A percentile compares a stretch with the other conserved stretches of the same genome.
phyloP scores from a whole-genome alignment of 2,329 filamentous ascomycete genomes.

The Orbilia brochopaga region DNA sequence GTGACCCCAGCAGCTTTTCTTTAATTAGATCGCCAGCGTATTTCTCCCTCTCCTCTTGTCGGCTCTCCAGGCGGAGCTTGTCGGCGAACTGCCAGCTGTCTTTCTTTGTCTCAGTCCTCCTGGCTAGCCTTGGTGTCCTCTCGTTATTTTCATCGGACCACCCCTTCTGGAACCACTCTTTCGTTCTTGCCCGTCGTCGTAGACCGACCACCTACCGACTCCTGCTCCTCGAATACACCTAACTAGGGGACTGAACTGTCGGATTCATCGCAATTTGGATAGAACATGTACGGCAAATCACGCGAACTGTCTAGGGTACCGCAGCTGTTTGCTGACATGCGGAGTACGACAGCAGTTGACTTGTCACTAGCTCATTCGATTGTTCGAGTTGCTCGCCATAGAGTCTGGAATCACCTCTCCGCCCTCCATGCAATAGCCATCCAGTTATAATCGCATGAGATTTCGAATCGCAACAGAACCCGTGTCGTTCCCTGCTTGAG shows the following conservation, averaged over 20 bases:
- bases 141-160: conserved; percentile 41
- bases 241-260: conserved; percentile 8
- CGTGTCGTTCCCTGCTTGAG: conserved; percentile 5
- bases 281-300: conserved; percentile 17
- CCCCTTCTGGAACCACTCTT: conserved; percentile 37
- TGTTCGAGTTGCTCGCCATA: conserved; percentile 34
- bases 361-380: conserved; percentile 50
- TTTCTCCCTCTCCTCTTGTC: conserved; percentile 7
- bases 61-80: conserved; percentile 39
- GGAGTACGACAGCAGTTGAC: conserved; percentile 46
- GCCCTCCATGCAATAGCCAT: conserved; percentile 13
- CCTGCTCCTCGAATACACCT: conserved; percentile 11
- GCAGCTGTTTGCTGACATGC: conserved; percentile 45
- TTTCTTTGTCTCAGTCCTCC: conserved; percentile 16
- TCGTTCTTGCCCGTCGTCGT: conserved; percentile 35
- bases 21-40: background rate
- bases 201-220: conserved; percentile 39
- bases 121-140: conserved; percentile 22
- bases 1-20: background rate
- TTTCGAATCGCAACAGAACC: conserved; percentile 31
- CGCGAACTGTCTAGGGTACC: conserved; percentile 31
- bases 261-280: conserved; percentile 28
- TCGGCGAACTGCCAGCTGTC: conserved; percentile 26
- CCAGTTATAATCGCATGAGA: conserved; percentile 36
- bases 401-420: conserved; percentile 34